Evolutionary conservation across 2,329 filamentous ascomycete genomes (phyloP), one percentile per base, ranked within the genome.

Genomic region (Aspergillus ochraceoroseus): DNA sequence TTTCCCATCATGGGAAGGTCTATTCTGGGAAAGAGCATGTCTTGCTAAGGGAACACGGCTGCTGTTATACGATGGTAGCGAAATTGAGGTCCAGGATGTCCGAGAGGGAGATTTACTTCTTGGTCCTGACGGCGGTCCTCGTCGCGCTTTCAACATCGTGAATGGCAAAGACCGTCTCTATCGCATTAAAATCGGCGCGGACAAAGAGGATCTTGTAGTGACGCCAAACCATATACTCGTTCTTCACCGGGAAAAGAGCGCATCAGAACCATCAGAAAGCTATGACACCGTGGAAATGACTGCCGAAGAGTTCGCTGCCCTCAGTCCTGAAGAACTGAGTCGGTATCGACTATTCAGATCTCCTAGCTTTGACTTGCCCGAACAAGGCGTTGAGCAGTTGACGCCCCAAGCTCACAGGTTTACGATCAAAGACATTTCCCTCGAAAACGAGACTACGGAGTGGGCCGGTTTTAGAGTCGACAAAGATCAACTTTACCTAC

Each of bases 1-100:
- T 4, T 96, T 98, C 62, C 86, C 89, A 2, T 92, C 85, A 0
- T 98, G 92, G 92, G 92, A 98, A 64, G 92, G 92, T 51, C 73
- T 95, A 3, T 95, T 95, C 59, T 95, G 89, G 85, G 83, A 87
- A 57, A 76, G 80, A 45, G 83, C 80, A 9, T 71, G 61, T 55
- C 63, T 68, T 53, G 65, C 64, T 25, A 65, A 70, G 20, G 67
- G 67, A 25, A 72, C 70, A 17, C 64, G 62, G 54, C 53, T 72
- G 13, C 53, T 73, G 23, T 66, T 70, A 20, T 64, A 70, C 43
- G 67, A 73, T 52, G 62, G 67, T 39, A 64, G 58, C 13, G 57
- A 66, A 43, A 57, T 74, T 35, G 64, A 66, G 4, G 71, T 74
- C 17, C 66, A 74, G 55, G 66, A 73, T 44, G 71, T 74, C 30